Evolutionary conservation across 257 asterid genomes (phyloP), one percentile per base, ranked within the genome.

Genomic region (Solanum bulbocastanum): DNA sequence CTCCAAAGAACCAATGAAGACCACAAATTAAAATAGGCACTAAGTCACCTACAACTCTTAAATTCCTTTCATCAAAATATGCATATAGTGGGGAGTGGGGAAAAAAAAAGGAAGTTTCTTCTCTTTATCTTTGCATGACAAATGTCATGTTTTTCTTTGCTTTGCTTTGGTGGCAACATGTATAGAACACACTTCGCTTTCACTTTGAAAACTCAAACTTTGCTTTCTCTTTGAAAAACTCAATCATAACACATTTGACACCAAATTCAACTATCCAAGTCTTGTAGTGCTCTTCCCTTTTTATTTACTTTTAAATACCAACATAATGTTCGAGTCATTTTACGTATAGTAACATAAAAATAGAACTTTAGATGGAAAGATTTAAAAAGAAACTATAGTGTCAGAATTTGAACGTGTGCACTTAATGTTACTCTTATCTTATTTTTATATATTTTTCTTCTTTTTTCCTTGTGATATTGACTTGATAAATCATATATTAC

Each of bases 11-110:
- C 49, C 76, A 44, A 56, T 52, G 83, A 40, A 40, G 69, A 88
- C 89, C 87, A 75, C 75, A 27, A 75, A 65, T 30, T 71, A 33
- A 71, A 71, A 33, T 32, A 75, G 22, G 88, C 90, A 90, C 90
- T 46, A 88, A 74, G 8, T 73, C 72, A 86, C 86, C 88, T 52
- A 52, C 3, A 42, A 78, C 91, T 88, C 85, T 39, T 32, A 44
- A 60, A 75, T 36, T 49, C 35, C 46, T 73, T 72, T 37, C 60
- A 32, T 25, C 75, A n/a, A 78, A 18, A 49, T 79, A 11, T 58
- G 33, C 20, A 36, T 83, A 71, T 66, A 65, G 75, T 87, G 83
- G 87, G 39, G 60, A 56, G 89, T 15, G 84, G 27, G 10, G 11
- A 1, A 18, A 14, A 23, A 10, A 10, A 20, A 2, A 14, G 60